These are phyloP conservation scores for Leonotis leonurus DNA, from an alignment of 257 asterid genomes.

Conservation along the genomic window DNA sequence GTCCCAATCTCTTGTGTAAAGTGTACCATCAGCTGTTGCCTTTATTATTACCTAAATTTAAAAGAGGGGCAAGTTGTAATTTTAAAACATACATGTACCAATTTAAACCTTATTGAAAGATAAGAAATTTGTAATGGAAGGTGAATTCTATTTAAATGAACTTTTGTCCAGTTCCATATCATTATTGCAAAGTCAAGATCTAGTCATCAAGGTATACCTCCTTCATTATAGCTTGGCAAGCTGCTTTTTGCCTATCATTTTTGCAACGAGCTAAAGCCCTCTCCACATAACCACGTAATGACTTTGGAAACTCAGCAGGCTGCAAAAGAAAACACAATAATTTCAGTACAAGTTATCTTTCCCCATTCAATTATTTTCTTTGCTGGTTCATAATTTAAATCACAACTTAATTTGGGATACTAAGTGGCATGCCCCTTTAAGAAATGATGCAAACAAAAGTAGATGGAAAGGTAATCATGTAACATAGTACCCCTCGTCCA, in stretches of 20 bases:
- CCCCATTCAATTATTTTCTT: too few species aligned
- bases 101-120: not conserved
- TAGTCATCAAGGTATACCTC: slow-evolving; percentile 48
- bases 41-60: slow-evolving; percentile 70
- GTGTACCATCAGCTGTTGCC: slow-evolving; percentile 84
- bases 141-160: too few species aligned
- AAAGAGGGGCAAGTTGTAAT: too few species aligned
- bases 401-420: not conserved
- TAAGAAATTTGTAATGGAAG: too few species aligned
- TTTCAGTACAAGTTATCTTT: slow-evolving; percentile 11
- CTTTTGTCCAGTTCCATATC: not conserved
- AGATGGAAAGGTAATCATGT: not conserved
- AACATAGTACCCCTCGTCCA: too few species aligned
- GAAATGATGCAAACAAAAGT: slow-evolving; percentile 5
- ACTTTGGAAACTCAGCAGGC: slow-evolving; percentile 84
- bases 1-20: slow-evolving; percentile 82
- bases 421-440: not conserved
- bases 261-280: slow-evolving; percentile 97
- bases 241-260: slow-evolving; percentile 68
- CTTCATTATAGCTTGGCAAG: slow-evolving; percentile 81
- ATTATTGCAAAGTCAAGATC: slow-evolving; percentile 14
- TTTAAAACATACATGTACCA: not conserved
- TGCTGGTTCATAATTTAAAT: slow-evolving; percentile 4
- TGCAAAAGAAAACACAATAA: slow-evolving; percentile 32
- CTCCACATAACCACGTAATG: slow-evolving; percentile 95